Conservation (phyloP, 805 yeast species). For the Blastobotrys chiropterorum region DNA sequence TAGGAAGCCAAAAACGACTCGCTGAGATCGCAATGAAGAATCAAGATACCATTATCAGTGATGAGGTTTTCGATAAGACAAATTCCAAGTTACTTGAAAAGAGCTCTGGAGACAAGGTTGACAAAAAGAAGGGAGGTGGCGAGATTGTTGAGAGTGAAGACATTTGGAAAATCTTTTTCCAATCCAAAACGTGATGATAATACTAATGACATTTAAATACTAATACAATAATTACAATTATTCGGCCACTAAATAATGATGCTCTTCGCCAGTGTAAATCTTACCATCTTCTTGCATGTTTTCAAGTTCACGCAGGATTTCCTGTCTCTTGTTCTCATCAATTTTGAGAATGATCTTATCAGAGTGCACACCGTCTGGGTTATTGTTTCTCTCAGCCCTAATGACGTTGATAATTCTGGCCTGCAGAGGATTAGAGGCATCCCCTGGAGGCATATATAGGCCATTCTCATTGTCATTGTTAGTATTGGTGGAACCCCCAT, state of each 20-base stretch:
- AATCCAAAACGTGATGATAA: not conserved
- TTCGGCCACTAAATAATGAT: conserved; percentile 1
- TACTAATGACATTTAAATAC: conserved; percentile 1
- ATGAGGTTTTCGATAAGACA: conserved; percentile 32
- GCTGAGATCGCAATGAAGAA: conserved; percentile 13
- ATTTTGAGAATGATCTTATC: not conserved
- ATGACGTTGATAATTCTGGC: conserved; percentile 6
- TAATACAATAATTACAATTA: conserved; percentile 5
- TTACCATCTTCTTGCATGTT: conserved; percentile 5
- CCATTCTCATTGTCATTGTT: not conserved
- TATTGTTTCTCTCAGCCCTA: conserved; percentile 3
- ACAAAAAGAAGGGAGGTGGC: conserved; percentile 44
- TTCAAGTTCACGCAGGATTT: conserved; percentile 4
- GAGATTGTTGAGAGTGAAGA: conserved; percentile 55
- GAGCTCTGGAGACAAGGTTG: conserved; percentile 44
- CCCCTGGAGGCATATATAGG: not conserved
- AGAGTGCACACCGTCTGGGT: conserved; percentile 3
- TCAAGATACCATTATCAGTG: conserved; percentile 28
- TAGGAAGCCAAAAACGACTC: conserved; percentile 57
- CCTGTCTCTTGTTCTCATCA: not conserved
- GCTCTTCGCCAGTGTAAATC: conserved; percentile 5
- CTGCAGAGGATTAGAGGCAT: conserved; percentile 2
- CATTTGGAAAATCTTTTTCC: conserved; percentile 58
- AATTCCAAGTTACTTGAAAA: conserved; percentile 53
- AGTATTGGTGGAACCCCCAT: not conserved